Percentiles rank a stretch among this genome's conserved stretches.
Evolutionary conservation across 495 filamentous ascomycete species (phyloP).

Genomic region (Trichoderma orchidacearum): DNA sequence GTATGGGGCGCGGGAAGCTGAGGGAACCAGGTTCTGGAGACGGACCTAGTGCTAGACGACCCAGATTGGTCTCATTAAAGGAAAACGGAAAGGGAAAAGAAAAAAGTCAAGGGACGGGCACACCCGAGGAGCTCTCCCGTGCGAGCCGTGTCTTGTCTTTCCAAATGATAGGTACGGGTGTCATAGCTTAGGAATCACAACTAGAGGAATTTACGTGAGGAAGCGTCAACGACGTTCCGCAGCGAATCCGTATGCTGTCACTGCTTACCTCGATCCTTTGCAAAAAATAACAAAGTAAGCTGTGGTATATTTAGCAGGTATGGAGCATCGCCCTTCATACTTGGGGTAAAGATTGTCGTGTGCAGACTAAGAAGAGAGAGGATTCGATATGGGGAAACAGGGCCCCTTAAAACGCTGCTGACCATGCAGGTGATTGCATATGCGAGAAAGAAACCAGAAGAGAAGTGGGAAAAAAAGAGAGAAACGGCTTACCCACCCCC

Average conservation of each 20-base stretch:
- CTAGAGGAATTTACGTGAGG: too few species aligned
- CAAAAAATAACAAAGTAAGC: too few species aligned
- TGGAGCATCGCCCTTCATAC: too few species aligned
- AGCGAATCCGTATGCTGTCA: too few species aligned
- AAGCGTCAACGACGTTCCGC: too few species aligned
- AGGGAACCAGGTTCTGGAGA: too few species aligned
- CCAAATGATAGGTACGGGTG: neutral
- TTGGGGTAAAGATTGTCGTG: neutral
- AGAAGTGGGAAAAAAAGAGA: too few species aligned
- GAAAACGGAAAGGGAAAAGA: neutral
- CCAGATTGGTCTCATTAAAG: neutral
- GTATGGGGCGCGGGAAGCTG: neutral
- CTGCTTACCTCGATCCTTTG: too few species aligned
- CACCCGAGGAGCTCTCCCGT: neutral
- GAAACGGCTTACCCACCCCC: too few species aligned
- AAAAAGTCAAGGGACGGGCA: neutral
- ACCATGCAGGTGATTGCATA: neutral
- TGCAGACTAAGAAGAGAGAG: neutral
- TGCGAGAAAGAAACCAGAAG: neutral
- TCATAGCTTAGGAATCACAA: too few species aligned
- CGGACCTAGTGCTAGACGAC: neutral
- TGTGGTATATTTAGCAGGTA: too few species aligned
- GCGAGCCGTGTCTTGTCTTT: neutral
- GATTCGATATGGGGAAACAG: neutral
- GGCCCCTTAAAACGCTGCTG: neutral